These are phyloP conservation scores for Diaporthe sp. DNA, from an alignment of 2,329 filamentous ascomycete species.

Conservation along the genomic window DNA sequence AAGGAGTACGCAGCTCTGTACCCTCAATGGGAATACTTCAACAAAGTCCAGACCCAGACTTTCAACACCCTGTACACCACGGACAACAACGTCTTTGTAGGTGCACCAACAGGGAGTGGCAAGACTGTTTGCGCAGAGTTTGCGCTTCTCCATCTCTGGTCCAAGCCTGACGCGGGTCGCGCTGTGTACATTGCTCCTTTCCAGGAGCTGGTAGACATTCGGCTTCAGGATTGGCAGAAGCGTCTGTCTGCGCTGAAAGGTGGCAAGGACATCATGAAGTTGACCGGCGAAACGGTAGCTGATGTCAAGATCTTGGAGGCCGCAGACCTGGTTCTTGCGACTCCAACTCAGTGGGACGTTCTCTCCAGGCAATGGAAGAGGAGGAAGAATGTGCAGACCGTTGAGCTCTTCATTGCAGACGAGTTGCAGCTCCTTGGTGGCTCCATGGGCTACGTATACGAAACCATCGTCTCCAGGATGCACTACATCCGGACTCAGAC, in stretches of 20 bases:
- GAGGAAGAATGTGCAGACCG: constrained; percentile 92
- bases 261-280: constrained; percentile 91
- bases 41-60: constrained; percentile 96
- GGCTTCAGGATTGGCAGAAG: constrained; percentile 87
- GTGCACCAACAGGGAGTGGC: constrained; percentile 92
- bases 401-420: constrained; percentile 93
- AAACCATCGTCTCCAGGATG: constrained; percentile 97
- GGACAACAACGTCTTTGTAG: constrained; percentile 94
- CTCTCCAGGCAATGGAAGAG: constrained; percentile 96
- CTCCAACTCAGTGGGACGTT: constrained; percentile 95
- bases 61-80: constrained; percentile 94
- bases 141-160: constrained; percentile 90
- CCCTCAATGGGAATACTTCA: constrained; percentile 88
- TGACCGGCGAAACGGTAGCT: constrained; percentile 91
- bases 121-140: constrained; percentile 99
- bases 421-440: constrained; percentile 95
- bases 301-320: constrained; percentile 91
- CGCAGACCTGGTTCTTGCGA: constrained; percentile 92
- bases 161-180: constrained; percentile 77
- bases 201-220: constrained; percentile 90
- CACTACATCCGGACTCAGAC: constrained; percentile 94
- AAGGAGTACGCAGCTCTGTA: constrained; percentile 88
- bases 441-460: constrained; percentile 89
- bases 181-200: constrained; percentile 96
- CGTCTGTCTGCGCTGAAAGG: constrained; percentile 80